Evolutionary conservation across 805 yeast species (phyloP), one percentile per base, ranked within the genome.

Genomic region (Saccharomycopsis sp.): DNA sequence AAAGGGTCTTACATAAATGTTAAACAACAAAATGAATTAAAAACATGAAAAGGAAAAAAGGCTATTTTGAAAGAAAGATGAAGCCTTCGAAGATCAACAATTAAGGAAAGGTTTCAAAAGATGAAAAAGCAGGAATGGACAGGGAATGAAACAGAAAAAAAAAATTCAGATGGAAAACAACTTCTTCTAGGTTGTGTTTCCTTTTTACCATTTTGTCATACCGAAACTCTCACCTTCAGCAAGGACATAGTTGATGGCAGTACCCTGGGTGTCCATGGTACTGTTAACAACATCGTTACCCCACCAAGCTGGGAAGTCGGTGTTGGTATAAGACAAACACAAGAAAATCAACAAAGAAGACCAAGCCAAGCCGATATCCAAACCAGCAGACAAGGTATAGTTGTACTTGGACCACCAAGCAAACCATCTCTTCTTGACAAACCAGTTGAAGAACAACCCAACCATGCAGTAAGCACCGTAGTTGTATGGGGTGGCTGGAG

Each of bases 331-430:
- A 34, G 66, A 65, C 6, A 77, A 12, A 78, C 69, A 58, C 50
- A 74, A 73, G 59, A 79, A 78, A n/a, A 59, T 46, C 19, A 77
- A 46, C 38, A 80, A 60, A 2, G 80, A 70, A 19, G 80, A 69
- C 46, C 75, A 65, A 0, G 85, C 84, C 12, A 79, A 68, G 1
- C 85, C 86, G 5, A 80, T 71, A 34, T 77, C 78, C 18, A 80
- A 56, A 2, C 76, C 87, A 15, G 81, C 75, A 12, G 82, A 70
- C 39, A 80, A 58, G 3, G 77, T 69, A 53, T 77, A 79, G 54
- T 78, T 78, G 57, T 80, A 80, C 57, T 78, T 79, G 30, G 77
- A 77, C 87, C 87, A 80, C 87, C 81, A 80, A 37, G 65, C 60
- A 37, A 71, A 61, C 59, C 72, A 76, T 44, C 65, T 63, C 33